Base-by-base conservation (phyloP, 768 basidiomycete genomes). In the Rhodotorula paludigena region DNA sequence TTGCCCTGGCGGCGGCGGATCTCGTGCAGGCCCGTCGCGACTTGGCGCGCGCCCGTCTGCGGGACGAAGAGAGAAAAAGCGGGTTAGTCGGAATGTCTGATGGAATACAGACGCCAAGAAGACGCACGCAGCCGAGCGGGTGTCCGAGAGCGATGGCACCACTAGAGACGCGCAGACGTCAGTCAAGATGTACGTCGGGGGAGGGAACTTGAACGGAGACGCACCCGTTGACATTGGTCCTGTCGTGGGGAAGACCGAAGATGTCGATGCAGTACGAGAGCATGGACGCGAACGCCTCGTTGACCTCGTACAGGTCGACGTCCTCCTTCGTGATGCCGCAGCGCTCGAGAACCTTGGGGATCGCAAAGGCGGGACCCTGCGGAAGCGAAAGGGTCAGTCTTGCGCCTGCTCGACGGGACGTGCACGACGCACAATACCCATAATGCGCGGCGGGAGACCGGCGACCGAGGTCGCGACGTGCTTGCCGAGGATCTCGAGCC, bases 261-360 rank as follows among this genome's bases (percentile, higher is more conserved):
- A 83, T 77, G 70, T 86, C 85, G 42, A 89, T 78, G 57, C 83
- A 84, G 76, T 93, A 90, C 1, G 88, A 83, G 64, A 84, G 88
- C 79, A 89, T 88, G 0, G 12, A 25, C n/a, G 61, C 57, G 44
- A 61, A 56, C 20, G 60, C 69, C 75, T 93, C 91, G 75, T 94
- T 94, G 77, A 94, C 87, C 88, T 91, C 73, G 32, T 49, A 75
- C 76, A 93, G 89, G 80, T 94, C 91, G 72, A 94, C 81, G 74
- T 93, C 92, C 53, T 84, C 80, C 66, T 82, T 80, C 49, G 79
- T 77, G 55, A 93, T 81, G 23, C 89, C 88, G 2, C 84, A 81
- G 74, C 84, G 83, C 73, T 83, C 81, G 63, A 92, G 85, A 5
- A 82, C 82, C 57, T 70, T 84, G 28, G 88, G 90, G 74, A 97